These are phyloP conservation scores for Corylus avellana DNA, from an alignment of 306 rosid genomes.

Conservation along the genomic window DNA sequence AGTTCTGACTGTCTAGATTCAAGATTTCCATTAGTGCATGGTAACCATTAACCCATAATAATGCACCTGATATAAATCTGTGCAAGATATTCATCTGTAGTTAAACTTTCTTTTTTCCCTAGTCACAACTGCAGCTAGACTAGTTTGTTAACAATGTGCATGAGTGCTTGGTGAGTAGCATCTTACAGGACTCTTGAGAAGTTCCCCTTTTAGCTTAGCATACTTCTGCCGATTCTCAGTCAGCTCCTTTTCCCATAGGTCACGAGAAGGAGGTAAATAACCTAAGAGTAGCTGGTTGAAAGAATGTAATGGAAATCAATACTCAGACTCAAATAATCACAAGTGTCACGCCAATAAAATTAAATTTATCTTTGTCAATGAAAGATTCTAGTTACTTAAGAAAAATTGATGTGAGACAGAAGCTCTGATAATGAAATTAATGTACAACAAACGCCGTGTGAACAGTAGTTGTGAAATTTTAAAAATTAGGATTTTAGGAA, in stretches of 20 bases:
- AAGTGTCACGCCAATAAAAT: conserved; percentile 10
- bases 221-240: conserved; percentile 57
- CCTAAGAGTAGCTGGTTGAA: conserved; percentile 76
- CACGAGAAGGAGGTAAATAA: conserved; percentile 66
- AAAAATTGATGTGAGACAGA: too few species aligned
- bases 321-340: conserved; percentile 30
- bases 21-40: conserved; percentile 44
- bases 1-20: conserved; percentile 71
- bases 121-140: not conserved
- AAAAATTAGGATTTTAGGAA: too few species aligned
- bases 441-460: too few species aligned
- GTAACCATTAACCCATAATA: conserved; percentile 20
- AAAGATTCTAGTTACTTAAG: not conserved
- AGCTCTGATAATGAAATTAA: too few species aligned
- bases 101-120: not conserved
- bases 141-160: conserved; percentile 9
- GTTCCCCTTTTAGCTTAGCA: conserved; percentile 68
- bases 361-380: conserved; percentile 10
- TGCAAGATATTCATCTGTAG: conserved; percentile 8
- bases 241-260: conserved; percentile 63
- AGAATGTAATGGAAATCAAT: conserved; percentile 40
- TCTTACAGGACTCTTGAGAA: conserved; percentile 76
- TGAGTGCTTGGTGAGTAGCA: conserved; percentile 17
- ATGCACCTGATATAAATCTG: conserved; percentile 1
- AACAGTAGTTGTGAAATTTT: too few species aligned